These are phyloP conservation scores for Aureoboletus auriporus DNA, from an alignment of 768 basidiomycete species.

Conservation along the genomic window DNA sequence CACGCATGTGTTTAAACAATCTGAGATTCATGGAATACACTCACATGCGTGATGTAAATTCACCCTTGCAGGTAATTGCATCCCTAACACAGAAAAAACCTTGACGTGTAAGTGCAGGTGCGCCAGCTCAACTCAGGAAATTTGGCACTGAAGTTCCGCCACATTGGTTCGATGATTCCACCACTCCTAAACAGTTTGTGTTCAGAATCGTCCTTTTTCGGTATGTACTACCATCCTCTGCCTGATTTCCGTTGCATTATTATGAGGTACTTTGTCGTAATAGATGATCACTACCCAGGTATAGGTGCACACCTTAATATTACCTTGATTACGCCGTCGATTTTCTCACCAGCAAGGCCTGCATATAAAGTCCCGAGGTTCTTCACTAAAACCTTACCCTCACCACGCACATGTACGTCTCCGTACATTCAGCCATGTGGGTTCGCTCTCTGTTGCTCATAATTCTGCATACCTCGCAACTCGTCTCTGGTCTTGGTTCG, in stretches of 20 bases:
- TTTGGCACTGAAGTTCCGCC: background rate
- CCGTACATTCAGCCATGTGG: conserved; percentile 1
- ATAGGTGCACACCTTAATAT: no score
- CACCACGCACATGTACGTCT: background rate
- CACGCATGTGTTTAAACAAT: background rate
- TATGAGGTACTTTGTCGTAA: no score
- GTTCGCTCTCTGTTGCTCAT: background rate
- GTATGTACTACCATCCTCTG: background rate
- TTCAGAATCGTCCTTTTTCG: background rate
- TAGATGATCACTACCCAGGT: no score
- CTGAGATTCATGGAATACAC: background rate
- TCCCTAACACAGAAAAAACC: background rate
- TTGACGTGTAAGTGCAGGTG: background rate
- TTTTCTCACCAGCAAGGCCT: background rate
- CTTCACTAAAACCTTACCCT: background rate
- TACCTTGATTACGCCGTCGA: no score
- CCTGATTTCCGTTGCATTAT: no score
- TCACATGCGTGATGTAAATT: background rate
- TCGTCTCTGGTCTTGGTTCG: conserved; percentile 30
- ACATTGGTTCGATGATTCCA: background rate
- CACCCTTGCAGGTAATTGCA: background rate
- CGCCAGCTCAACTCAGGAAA: background rate
- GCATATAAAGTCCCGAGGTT: background rate
- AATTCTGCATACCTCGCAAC: background rate
- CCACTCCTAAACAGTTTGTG: background rate